phyloP scores from a whole-genome alignment of 2,329 filamentous ascomycete genomes.

The Colletotrichum somersetense region DNA sequence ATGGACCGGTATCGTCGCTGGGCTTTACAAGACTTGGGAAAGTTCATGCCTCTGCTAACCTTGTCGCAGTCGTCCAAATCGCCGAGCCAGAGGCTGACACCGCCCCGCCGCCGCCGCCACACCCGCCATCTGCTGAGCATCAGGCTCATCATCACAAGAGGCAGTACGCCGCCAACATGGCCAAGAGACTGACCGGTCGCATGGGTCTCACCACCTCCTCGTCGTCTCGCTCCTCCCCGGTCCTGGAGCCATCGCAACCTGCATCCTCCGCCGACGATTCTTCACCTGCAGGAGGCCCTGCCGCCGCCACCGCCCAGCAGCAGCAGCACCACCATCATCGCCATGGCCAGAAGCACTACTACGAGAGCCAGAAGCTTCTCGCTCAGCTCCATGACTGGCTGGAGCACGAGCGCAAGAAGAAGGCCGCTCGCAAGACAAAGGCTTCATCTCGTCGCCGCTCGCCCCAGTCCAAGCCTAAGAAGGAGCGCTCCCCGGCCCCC shows the following conservation, averaged over 20 bases:
- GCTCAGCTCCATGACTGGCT: conserved; percentile 87
- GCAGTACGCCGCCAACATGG: conserved; percentile 59
- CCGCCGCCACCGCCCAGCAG: conserved; percentile 31
- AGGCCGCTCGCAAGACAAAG: conserved; percentile 66
- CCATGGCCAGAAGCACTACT: conserved; percentile 54
- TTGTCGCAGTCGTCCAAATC: conserved; percentile 66
- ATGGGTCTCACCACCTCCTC: conserved; percentile 52
- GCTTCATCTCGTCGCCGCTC: conserved; percentile 57
- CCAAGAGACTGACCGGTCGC: conserved; percentile 58
- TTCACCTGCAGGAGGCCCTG: conserved; percentile 5
- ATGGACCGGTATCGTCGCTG: conserved; percentile 40
- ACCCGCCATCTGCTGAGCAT: conserved; percentile 52
- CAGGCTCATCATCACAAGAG: conserved; percentile 51
- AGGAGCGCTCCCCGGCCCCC: conserved; percentile 28
- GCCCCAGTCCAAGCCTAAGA: conserved; percentile 39
- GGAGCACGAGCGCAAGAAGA: conserved; percentile 80
- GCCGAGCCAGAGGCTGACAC: conserved; percentile 60
- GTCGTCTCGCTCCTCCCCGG: conserved; percentile 61
- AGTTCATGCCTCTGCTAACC: conserved; percentile 40
- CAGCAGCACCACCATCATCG: conserved; percentile 46
- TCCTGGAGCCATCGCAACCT: conserved; percentile 50
- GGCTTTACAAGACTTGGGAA: conserved; percentile 22
- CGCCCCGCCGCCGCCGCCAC: conserved; percentile 31
- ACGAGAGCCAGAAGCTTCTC: conserved; percentile 69
- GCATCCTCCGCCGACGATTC: conserved; percentile 48